Evolutionary conservation across 2,329 filamentous ascomycete genomes (phyloP), one percentile per base, ranked within the genome.

Genomic region (Aspergillus intermedius): DNA sequence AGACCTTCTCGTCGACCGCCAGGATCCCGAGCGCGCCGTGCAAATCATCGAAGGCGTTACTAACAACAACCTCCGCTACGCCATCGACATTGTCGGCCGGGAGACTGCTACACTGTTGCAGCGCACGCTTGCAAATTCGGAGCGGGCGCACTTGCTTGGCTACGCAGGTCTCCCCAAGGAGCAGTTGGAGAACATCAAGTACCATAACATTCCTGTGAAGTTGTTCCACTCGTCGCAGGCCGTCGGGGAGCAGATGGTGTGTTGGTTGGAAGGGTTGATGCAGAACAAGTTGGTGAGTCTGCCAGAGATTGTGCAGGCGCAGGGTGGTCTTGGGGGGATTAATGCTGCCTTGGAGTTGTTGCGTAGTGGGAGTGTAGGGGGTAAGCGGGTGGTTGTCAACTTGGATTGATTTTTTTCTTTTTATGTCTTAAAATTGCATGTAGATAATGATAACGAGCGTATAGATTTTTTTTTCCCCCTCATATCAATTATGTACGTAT

Each of bases 201-300:
- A 82, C 49, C 85, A 88, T 59, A 80, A 75, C 0, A 82, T 90
- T 0, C 86, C 86, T 0, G 87, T 91, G 52, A 90, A 90, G 65
- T 60, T 88, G 3, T 90, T 88, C 59, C 87, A 91, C 60, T 81
- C 85, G 49, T 75, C 83, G 0, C 77, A 81, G 0, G 73, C 74
- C 1, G 72, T 89, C 0, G 87, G 87, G 0, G 77, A 82, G 53
- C 74, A 74, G 0, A 62, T 88, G 47, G 81, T 81, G 10, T 62
- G 70, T 1, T 90, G 86, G 86, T 68, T 88, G 22, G 86, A 88
- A 62, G 69, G 74, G 21, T 65, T 90, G n/a, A 64, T 90, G 5
- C 70, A 76, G 7, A 69, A 74, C 0, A 72, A 75, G 0, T 61
- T 74, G 0, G 58, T 90, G 3, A 67, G 73, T 4, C 74, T 83